phyloP scores from a whole-genome alignment of 108 stramenopile genomes.

The Cyclotella baltica region DNA sequence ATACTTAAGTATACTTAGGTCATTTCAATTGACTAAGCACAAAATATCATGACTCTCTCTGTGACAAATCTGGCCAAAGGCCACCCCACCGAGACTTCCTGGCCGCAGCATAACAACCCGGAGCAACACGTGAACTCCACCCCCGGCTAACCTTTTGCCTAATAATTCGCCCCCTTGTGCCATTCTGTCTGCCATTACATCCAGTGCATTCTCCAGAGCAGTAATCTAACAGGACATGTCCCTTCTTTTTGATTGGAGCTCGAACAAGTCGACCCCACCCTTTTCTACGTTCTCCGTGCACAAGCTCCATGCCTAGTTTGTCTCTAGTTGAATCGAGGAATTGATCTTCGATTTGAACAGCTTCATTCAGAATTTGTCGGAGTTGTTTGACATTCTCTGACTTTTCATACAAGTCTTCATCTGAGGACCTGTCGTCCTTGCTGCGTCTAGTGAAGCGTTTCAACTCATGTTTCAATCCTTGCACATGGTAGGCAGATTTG shows the following conservation, averaged over 20 bases:
- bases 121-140: constrained; percentile 57
- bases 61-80: constrained; percentile 74
- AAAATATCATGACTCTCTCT: constrained; percentile 10
- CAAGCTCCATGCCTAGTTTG: constrained; percentile 72
- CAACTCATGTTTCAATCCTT: constrained; percentile 36
- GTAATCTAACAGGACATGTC: constrained; percentile 81
- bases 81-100: constrained; percentile 88
- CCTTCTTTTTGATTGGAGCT: constrained; percentile 80
- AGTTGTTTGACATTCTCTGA: constrained; percentile 17
- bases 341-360: constrained; percentile 49
- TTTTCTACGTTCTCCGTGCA: constrained; percentile 61
- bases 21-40: too few relatives aligned
- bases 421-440: not conserved
- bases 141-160: constrained; percentile 70
- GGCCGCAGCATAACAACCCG: constrained; percentile 77
- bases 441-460: not conserved
- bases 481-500: constrained; percentile 52
- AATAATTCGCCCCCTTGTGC: constrained; percentile 61
- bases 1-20: too few relatives aligned
- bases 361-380: constrained; percentile 41
- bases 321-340: constrained; percentile 68
- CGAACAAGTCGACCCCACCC: constrained; percentile 77
- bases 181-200: not conserved
- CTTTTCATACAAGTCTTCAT: not conserved
- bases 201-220: constrained; percentile 58